Evolutionary conservation across 139 green algal genomes (phyloP), one percentile per base, ranked within the genome.

Genomic region (Closterium sp.): DNA sequence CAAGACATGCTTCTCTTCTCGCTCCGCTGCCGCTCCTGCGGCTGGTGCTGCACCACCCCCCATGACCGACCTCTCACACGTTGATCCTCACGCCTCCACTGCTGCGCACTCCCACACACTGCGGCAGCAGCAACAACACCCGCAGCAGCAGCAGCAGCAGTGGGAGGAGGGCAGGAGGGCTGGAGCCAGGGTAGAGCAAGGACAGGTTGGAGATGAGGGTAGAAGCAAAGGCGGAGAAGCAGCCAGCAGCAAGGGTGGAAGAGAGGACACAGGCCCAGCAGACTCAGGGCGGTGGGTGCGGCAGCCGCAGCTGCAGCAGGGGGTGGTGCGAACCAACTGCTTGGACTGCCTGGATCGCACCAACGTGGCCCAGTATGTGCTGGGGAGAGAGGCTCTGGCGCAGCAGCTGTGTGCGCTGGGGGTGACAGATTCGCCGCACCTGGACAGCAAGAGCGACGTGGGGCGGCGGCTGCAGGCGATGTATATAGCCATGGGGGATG

Each of bases 311-410:
- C 43, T 94, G 31, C 94, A 96, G 90, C 16, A 34, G 1, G 94
- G 94, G 12, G 94, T 95, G 33, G 33, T 96, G 32, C 87, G 94
- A 9, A 98, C 96, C 90, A 99, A 99, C 96, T 99, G 98, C 96
- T 97, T 99, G 76, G 98, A 99, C 96, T 99, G 97, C 94, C 94
- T 99, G 35, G 98, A 99, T 95, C 93, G 98, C 55, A 99, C 98
- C 86, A 99, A 99, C 91, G 97, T 99, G 19, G 96, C 96, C 19
- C 97, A 98, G 94, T 99, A 97, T 92, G 95, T 95, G 0, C 96
- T 94, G 33, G 97, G 97, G 19, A 92, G 98, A 83, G 89, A 93
- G 34, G 96, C 94, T 0, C 95, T 99, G 85, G 96, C 95, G 5
- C 93, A 91, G 28, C 97, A 99, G 87, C 92, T 94, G 32, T 32